These are phyloP conservation scores for Mortierella sp. DNA, from an alignment of 371 early-diverging fungal species.

Conservation along the genomic window DNA sequence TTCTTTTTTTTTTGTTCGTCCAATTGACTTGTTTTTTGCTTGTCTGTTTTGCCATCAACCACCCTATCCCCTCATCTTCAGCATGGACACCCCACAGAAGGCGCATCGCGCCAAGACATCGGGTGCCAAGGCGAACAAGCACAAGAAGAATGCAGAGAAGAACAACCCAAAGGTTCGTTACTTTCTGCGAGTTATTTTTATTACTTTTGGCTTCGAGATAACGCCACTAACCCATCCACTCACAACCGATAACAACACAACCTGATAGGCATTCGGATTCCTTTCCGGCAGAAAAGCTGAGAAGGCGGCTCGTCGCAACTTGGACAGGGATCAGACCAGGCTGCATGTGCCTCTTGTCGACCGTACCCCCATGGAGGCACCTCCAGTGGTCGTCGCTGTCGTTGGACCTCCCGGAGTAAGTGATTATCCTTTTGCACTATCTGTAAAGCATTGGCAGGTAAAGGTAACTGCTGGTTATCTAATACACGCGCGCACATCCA, in stretches of 20 bases:
- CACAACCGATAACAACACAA: not conserved
- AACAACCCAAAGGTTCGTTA: constrained; percentile 87
- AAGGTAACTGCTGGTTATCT: not conserved
- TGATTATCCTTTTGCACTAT: not conserved
- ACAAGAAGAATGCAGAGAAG: constrained; percentile 77
- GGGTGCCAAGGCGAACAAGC: constrained; percentile 86
- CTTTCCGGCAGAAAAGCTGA: constrained; percentile 82
- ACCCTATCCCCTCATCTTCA: constrained; percentile 4
- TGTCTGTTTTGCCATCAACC: constrained; percentile 12
- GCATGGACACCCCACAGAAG: constrained; percentile 75
- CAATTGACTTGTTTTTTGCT: not conserved
- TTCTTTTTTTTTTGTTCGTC: constrained; percentile 25
- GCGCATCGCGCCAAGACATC: constrained; percentile 85
- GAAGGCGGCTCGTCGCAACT: constrained; percentile 82
- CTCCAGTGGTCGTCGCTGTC: constrained; percentile 94
- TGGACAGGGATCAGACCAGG: constrained; percentile 89
- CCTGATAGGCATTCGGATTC: constrained; percentile 84
- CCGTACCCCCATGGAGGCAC: constrained; percentile 91
- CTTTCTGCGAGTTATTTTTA: not conserved
- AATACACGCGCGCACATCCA: no score
- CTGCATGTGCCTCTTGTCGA: constrained; percentile 97
- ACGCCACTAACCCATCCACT: no score
- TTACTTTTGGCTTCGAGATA: no score
- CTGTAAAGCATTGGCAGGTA: not conserved
- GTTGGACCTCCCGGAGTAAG: constrained; percentile 95